Evolutionary conservation across 2,329 filamentous ascomycete genomes (phyloP).

Genomic region (Ophioceras dolichostomum): DNA sequence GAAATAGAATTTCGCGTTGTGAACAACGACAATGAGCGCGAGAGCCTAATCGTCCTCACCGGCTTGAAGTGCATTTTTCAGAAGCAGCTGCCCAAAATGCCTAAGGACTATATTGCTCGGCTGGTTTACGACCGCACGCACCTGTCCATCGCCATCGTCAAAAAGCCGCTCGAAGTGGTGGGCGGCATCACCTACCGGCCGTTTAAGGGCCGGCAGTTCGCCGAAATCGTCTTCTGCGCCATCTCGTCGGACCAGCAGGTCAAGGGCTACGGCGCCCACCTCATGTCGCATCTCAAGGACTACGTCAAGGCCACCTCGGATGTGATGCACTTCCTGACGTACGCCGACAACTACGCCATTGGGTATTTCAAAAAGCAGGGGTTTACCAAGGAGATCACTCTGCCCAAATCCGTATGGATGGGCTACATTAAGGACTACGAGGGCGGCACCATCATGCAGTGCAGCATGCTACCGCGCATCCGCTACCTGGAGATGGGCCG

Average conservation of each 20-base stretch:
- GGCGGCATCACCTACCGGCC: conserved; percentile 94
- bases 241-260: conserved; percentile 97
- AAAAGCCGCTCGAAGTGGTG: conserved; percentile 90
- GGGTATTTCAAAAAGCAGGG: conserved; percentile 99
- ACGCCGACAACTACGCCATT: conserved; percentile 97
- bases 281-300: conserved; percentile 97
- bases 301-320: conserved; percentile 95
- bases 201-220: conserved; percentile 84
- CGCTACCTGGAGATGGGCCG: conserved; percentile 86
- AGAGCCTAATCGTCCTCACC: conserved; percentile 87
- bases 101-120: conserved; percentile 95
- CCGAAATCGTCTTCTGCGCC: conserved; percentile 97
- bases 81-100: conserved; percentile 98
- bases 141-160: conserved; percentile 92
- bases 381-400: conserved; percentile 95
- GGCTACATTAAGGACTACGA: conserved; percentile 99
- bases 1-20: conserved; percentile 97
- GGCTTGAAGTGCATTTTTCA: conserved; percentile 97
- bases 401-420: conserved; percentile 90
- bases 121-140: conserved; percentile 96
- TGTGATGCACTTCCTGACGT: conserved; percentile 98
- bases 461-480: conserved; percentile 88
- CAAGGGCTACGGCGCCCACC: conserved; percentile 92
- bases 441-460: conserved; percentile 98
- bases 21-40: conserved; percentile 83